Conservation (phyloP, 139 green algal genomes). For the Penium margaritaceum region DNA sequence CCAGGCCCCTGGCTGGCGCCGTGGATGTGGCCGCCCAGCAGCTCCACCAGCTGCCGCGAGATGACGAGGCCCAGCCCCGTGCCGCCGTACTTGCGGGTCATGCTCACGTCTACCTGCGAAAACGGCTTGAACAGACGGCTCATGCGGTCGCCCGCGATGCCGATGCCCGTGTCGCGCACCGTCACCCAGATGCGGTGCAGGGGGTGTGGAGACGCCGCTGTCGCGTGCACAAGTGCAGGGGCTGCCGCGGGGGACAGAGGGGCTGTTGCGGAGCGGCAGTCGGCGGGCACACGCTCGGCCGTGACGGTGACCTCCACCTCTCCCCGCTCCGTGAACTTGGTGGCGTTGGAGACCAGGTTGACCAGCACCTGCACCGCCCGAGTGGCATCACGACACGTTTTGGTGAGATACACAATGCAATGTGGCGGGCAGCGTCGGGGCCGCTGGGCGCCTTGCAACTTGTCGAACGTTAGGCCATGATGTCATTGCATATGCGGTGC, state of each 20-base stretch:
- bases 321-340: constrained; percentile 21
- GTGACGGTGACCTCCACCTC: constrained; percentile 1
- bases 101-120: constrained; percentile 33
- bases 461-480: too few species aligned
- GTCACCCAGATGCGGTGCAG: constrained; percentile 19
- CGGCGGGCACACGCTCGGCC: not conserved
- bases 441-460: too few species aligned
- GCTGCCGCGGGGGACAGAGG: too few species aligned
- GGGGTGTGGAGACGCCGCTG: too few species aligned
- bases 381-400: too few species aligned
- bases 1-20: constrained; percentile 8
- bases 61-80: constrained; percentile 46
- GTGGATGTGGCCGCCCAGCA: constrained; percentile 25
- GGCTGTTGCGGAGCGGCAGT: too few species aligned
- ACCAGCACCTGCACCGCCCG: constrained; percentile 12
- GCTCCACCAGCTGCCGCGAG: constrained; percentile 15
- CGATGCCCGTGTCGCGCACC: constrained; percentile 31
- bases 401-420: too few species aligned
- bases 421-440: too few species aligned
- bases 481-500: too few species aligned
- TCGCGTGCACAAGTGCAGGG: too few species aligned
- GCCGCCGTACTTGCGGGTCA: constrained; percentile 53
- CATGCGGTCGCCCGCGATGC: constrained; percentile 12
- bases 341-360: constrained; percentile 26
- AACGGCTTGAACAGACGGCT: constrained; percentile 17